Conservation (phyloP, 2,329 filamentous ascomycete genomes). For the Pestalotiopsis sp. region DNA sequence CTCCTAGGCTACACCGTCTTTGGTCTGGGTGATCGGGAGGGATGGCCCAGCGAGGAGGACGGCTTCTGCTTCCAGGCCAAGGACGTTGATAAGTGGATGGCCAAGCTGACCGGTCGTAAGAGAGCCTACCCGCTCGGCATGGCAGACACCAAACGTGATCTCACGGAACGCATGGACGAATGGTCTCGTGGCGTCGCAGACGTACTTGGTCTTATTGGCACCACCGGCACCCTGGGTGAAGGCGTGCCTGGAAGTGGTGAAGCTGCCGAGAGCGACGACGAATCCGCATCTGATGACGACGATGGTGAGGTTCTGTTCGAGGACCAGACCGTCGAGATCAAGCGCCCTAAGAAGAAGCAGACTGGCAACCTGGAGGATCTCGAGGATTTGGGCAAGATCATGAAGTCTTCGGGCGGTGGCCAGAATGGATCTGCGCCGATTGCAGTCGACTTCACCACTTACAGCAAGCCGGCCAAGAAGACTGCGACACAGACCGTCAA, state of each 20-base stretch:
- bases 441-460: slow-evolving; percentile 85
- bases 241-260: slow-evolving; percentile 80
- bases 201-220: slow-evolving; percentile 64
- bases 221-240: slow-evolving; percentile 61
- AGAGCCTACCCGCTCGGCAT: slow-evolving; percentile 87
- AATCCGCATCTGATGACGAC: slow-evolving; percentile 64
- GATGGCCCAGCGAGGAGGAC: slow-evolving; percentile 87
- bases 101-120: slow-evolving; percentile 85
- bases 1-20: slow-evolving; percentile 91
- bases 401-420: slow-evolving; percentile 48
- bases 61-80: slow-evolving; percentile 93
- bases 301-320: slow-evolving; percentile 55
- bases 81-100: slow-evolving; percentile 94
- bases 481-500: slow-evolving; percentile 58
- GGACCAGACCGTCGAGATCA: slow-evolving; percentile 42
- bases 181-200: slow-evolving; percentile 78
- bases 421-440: slow-evolving; percentile 51
- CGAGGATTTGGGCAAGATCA: slow-evolving; percentile 76
- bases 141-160: slow-evolving; percentile 81
- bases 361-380: slow-evolving; percentile 68
- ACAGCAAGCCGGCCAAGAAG: slow-evolving; percentile 55
- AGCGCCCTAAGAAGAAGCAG: slow-evolving; percentile 41
- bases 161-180: slow-evolving; percentile 66
- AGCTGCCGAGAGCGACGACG: slow-evolving; percentile 81
- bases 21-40: slow-evolving; percentile 87